Base-by-base conservation (phyloP, 352 stramenopile species). In the Phytopythium boreale region DNA sequence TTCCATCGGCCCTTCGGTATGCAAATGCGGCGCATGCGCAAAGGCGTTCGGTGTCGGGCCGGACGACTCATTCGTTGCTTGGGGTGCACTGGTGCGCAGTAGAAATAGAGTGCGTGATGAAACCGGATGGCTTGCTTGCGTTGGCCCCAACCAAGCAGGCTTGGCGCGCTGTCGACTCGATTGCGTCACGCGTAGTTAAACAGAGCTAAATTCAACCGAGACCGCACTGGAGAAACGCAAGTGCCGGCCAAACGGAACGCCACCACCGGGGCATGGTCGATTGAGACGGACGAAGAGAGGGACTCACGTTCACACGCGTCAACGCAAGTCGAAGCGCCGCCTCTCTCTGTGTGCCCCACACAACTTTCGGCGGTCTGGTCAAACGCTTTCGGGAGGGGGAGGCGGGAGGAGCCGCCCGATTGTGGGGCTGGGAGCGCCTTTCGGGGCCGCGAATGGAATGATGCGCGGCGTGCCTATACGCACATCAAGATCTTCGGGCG, bases 201-300 rank as follows among this genome's bases (percentile, higher is more conserved):
- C 15, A 12, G 8, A 20, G 39, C 12, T 46, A n/a, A 5, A 49
- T 26, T 26, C 43, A 26, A 39, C 34, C 34, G 11, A 36, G 8
- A 49, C 43, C 19, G 20, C 10, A 36, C 27, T 55, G 49, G 50
- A 34, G 50, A 57, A 57, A 57, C 50, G 50, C 50, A 57, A 57
- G 50, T 26, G 19, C 7, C 19, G 19, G 11, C 8, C 41, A 34
- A 34, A 9, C 17, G 34, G 34, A 39, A 14, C 5, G 34, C 34
- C 5, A 39, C 34, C 4, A 7, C 34, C 31, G n/a, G n/a, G 29
- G 29, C 29, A 34, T 34, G 29, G 7, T 7, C 29, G 29, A 7
- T 26, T 49, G 43, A 49, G 43, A 49, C 43, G 43, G 43, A 26
- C 43, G 43, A 49, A 14, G 43, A 36, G 4, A 8, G 8, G 31